phyloP scores from a whole-genome alignment of 352 stramenopile species.

The Pythium sukuiense region DNA sequence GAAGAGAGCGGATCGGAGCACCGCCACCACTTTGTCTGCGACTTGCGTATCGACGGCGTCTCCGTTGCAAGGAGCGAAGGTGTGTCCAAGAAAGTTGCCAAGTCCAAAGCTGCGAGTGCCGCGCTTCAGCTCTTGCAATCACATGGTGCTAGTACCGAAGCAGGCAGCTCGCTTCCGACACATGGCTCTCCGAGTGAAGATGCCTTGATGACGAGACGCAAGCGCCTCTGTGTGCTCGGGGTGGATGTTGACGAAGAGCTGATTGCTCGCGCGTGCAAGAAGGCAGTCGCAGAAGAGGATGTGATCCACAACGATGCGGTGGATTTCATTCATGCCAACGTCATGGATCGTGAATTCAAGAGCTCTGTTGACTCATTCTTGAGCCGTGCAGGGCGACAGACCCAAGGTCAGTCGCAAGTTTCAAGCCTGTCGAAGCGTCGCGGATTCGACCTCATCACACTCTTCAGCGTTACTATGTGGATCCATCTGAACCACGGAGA shows the following conservation, averaged over 20 bases:
- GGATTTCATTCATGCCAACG: conserved; percentile 56
- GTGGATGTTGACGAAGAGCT: conserved; percentile 77
- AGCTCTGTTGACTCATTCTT: conserved; percentile 45
- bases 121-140: neutral
- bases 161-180: no score
- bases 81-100: conserved; percentile 83
- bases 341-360: conserved; percentile 51
- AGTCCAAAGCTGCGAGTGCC: conserved; percentile 62
- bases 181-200: neutral
- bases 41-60: conserved; percentile 54
- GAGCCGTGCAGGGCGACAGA: conserved; percentile 36
- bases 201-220: conserved; percentile 19
- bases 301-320: conserved; percentile 35
- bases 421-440: neutral
- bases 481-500: conserved; percentile 87
- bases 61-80: conserved; percentile 51
- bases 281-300: conserved; percentile 30
- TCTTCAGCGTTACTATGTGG: conserved; percentile 89
- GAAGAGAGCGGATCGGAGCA: conserved; percentile 59
- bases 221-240: conserved; percentile 55
- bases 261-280: conserved; percentile 52
- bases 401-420: neutral
- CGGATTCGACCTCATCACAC: conserved; percentile 67
- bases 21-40: conserved; percentile 59
- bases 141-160: neutral